Conservation (phyloP, 495 filamentous ascomycete species). For the Hypoxylon fragiforme region DNA sequence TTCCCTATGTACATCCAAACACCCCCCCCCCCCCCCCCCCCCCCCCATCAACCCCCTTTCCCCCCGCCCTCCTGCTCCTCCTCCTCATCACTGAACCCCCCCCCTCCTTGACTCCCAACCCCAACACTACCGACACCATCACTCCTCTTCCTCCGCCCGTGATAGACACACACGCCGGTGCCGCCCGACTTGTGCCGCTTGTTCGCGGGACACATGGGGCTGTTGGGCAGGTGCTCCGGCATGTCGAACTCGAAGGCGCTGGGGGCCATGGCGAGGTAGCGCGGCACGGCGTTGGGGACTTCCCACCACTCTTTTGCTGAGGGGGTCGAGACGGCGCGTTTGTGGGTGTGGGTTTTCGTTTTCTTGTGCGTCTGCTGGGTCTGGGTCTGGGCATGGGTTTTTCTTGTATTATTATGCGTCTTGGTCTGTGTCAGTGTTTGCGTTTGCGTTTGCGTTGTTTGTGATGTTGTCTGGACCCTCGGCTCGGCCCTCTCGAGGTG, state of each 20-base stretch:
- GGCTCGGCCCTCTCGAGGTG: constrained; percentile 14
- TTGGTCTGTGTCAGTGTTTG: too few relatives aligned
- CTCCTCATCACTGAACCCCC: constrained; percentile 1
- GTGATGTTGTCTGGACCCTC: too few relatives aligned
- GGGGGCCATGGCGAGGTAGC: constrained; percentile 5
- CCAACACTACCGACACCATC: not conserved
- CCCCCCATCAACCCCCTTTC: not conserved
- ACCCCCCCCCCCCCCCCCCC: not conserved
- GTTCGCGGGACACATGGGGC: constrained; percentile 66
- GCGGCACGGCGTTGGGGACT: constrained; percentile 24
- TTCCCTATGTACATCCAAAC: constrained; percentile 10
- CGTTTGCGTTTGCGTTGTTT: too few relatives aligned
- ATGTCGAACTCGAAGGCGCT: constrained; percentile 55
- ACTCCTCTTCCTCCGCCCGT: constrained; percentile 33
- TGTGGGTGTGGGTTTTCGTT: too few relatives aligned
- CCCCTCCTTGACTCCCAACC: not conserved
- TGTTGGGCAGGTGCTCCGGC: constrained; percentile 66
- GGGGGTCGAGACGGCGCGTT: too few relatives aligned
- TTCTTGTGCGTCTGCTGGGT: too few relatives aligned
- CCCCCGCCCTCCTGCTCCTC: not conserved
- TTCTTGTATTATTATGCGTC: too few relatives aligned
- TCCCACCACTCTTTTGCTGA: constrained; percentile 38
- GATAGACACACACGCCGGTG: constrained; percentile 58
- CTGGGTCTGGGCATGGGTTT: too few relatives aligned
- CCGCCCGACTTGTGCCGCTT: constrained; percentile 56